Base-by-base conservation (phyloP, 2,329 filamentous ascomycete species). In the Xylariaceae sp. region DNA sequence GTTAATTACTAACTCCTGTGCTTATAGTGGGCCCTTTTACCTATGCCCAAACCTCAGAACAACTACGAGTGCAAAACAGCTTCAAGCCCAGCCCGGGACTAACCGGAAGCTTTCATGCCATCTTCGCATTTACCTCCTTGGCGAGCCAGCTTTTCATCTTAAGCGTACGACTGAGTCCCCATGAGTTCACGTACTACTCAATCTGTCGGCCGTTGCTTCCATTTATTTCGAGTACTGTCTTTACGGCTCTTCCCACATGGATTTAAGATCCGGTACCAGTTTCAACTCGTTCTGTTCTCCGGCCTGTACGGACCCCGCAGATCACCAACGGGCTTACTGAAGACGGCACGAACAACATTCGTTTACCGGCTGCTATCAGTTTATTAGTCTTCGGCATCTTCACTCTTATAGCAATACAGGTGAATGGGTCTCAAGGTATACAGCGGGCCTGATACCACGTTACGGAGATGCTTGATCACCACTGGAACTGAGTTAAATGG, bases 181-280 rank as follows among this genome's bases (percentile, higher is more conserved):
- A 36, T 10, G 44, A 47, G 35, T 47, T 47, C 22, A 47, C 44
- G 17, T 47, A 39, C 40, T 47, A 43, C 40, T 47, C 44, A 2
- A 39, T 47, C 38, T 39, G 35, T 10, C 44, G 43, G 35, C 44
- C 44, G 12, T 47, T 12, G 25, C 27, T 14, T 29, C 25, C 10
- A 34, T 47, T 12, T 25, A 35, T 4, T 47, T 47, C 22, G 35
- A 17, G 44, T 47, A 2, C 44, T 47, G 22, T 47, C 39, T 29
- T 38, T 40, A 17, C 20, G 39, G 12, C 44, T 47, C 4, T 47
- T 47, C 22, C 44, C 44, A 22, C 35, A 19, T 10, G 44, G 44
- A 14, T 34, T 22, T n/a, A 40, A 42, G 35, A 39, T 42, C 35
- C 20, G 36, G 25, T 47, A 43, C 44, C 39, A 40, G 7, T 39